Percentiles rank a stretch among this genome's conserved stretches.
Conservation (phyloP, 2,329 filamentous ascomycete species). For the Penicillium freii region DNA sequence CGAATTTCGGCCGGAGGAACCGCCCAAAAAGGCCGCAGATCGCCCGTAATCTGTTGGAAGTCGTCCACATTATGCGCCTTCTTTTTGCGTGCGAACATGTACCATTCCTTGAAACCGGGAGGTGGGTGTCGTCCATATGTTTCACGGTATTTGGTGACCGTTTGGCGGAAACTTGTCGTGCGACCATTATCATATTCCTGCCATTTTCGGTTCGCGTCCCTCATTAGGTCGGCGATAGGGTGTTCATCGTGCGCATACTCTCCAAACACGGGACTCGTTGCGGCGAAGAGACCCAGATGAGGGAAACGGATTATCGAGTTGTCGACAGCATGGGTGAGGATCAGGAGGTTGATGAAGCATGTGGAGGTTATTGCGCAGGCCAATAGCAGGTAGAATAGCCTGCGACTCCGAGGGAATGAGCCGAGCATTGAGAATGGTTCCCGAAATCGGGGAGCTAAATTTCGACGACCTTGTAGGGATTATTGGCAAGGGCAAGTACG, state of each 20-base stretch:
- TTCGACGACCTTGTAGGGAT: background rate
- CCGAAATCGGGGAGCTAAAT: background rate
- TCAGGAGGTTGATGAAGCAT: conserved; percentile 16
- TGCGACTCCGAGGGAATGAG: conserved; percentile 13
- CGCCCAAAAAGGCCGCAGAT: conserved; percentile 41
- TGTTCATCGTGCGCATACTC: conserved; percentile 22
- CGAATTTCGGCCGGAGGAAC: conserved; percentile 34
- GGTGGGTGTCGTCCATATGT: conserved; percentile 42
- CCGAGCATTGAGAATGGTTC: conserved; percentile 3
- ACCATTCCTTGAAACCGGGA: conserved; percentile 43
- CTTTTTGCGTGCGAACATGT: conserved; percentile 38
- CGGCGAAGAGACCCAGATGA: conserved; percentile 2
- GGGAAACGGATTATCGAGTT: conserved; percentile 8
- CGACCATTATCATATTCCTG: conserved; percentile 31
- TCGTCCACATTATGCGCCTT: conserved; percentile 41
- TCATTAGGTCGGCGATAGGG: conserved; percentile 36
- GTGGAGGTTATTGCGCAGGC: conserved; percentile 8
- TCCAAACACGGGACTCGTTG: conserved; percentile 6
- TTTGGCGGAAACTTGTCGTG: conserved; percentile 39
- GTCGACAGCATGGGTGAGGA: conserved; percentile 11
- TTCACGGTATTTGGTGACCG: conserved; percentile 39
- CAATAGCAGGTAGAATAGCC: conserved; percentile 14
- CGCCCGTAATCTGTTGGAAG: conserved; percentile 40
- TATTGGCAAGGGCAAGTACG: background rate
- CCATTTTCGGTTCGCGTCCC: conserved; percentile 36